phyloP scores from a whole-genome alignment of 441 rosid genomes.

The Dalechampia spathulata region DNA sequence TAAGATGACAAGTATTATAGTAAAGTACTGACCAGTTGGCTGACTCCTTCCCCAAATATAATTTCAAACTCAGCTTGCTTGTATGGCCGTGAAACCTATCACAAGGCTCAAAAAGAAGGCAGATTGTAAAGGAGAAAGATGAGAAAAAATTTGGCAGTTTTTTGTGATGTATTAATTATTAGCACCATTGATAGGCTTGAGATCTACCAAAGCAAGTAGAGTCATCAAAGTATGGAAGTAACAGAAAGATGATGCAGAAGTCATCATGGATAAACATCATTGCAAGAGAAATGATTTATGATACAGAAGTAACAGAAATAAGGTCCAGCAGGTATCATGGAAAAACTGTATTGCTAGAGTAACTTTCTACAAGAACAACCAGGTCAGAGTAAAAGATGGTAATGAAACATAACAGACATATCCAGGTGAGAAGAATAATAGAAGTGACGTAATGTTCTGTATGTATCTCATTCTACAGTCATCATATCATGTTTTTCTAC shows the following conservation, averaged over 20 bases:
- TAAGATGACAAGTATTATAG: slow-evolving; percentile 1
- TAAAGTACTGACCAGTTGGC: slow-evolving; percentile 69
- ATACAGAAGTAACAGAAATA: neutral
- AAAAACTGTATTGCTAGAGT: neutral
- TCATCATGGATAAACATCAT: too few relatives aligned
- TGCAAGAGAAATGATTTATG: too few relatives aligned
- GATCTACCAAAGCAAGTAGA: neutral
- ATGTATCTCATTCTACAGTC: neutral
- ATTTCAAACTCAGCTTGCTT: slow-evolving; percentile 96
- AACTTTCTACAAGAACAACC: neutral
- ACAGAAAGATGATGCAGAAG: too few relatives aligned
- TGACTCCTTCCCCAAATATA: slow-evolving; percentile 91
- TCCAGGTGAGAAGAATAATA: neutral
- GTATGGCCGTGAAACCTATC: slow-evolving; percentile 90
- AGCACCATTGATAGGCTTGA: neutral
- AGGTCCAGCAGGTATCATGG: too few relatives aligned
- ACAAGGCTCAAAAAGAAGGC: neutral
- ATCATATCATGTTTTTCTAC: neutral
- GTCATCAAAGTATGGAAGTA: too few relatives aligned
- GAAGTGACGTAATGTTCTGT: neutral
- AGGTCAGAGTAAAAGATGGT: neutral
- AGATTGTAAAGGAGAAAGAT: neutral
- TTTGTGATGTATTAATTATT: neutral
- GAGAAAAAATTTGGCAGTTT: neutral
- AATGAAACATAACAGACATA: neutral